Evolutionary conservation across 192 early-diverging fungal species (phyloP).

Genomic region (Coemansia sp.): DNA sequence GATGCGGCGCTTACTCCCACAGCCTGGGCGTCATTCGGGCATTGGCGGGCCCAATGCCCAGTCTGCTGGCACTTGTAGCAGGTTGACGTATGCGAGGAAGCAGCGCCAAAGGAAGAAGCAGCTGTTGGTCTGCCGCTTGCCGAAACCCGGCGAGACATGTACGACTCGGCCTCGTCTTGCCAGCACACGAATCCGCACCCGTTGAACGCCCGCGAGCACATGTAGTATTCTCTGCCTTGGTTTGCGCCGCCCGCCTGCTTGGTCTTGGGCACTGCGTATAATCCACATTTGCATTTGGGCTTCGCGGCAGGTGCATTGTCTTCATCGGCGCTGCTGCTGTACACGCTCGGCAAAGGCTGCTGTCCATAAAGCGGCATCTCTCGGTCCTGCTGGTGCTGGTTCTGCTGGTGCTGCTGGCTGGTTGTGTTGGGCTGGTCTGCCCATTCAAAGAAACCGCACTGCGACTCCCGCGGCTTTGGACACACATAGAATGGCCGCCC

Average conservation of each 20-base stretch:
- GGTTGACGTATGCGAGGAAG: conserved; percentile 4
- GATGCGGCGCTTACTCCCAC: neutral
- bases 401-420: conserved; percentile 4
- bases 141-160: conserved; percentile 15
- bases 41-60: conserved; percentile 52
- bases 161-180: conserved; percentile 33
- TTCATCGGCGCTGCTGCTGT: neutral
- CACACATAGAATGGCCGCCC: conserved; percentile 62
- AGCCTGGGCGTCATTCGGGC: conserved; percentile 13
- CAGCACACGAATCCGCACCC: conserved; percentile 47
- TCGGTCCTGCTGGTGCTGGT: neutral
- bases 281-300: conserved; percentile 58
- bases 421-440: conserved; percentile 43
- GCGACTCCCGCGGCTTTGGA: conserved; percentile 27
- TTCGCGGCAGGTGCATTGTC: conserved; percentile 15
- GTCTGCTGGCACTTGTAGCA: conserved; percentile 42
- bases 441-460: conserved; percentile 67
- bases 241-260: conserved; percentile 30
- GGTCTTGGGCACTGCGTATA: conserved; percentile 37
- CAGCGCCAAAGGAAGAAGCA: neutral
- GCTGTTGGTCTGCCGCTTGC: neutral
- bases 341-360: conserved; percentile 7
- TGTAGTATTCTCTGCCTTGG: conserved; percentile 58
- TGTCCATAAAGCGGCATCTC: neutral
- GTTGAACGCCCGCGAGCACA: conserved; percentile 51